These are phyloP conservation scores for Pouteria glomerata DNA, from an alignment of 148 eudicot species.

Conservation along the genomic window DNA sequence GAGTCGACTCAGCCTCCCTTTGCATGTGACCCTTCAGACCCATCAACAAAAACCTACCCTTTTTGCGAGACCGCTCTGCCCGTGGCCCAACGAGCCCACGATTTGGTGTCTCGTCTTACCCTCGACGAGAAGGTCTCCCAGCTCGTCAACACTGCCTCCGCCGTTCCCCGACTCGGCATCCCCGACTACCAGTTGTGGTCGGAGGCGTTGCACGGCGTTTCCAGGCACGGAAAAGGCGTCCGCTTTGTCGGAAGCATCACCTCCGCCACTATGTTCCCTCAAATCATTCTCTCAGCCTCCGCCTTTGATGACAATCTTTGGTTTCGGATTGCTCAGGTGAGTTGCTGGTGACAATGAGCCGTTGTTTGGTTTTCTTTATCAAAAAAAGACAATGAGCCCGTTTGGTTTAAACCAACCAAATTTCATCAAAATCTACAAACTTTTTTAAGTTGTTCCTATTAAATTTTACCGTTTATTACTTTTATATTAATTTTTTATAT, in stretches of 20 bases:
- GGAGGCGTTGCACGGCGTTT: conserved; percentile 71
- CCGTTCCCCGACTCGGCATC: conserved; percentile 60
- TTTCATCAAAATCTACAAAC: too few species aligned
- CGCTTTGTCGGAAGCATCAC: conserved; percentile 27
- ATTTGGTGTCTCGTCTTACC: conserved; percentile 45
- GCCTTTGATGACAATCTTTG: conserved; percentile 70
- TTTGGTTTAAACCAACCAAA: too few species aligned
- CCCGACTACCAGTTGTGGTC: conserved; percentile 87
- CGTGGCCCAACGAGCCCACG: conserved; percentile 33
- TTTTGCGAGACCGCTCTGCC: conserved; percentile 39
- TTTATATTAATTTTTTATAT: too few species aligned
- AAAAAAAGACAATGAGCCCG: too few species aligned
- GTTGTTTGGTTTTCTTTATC: too few species aligned
- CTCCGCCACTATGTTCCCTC: conserved; percentile 75
- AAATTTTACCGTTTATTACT: too few species aligned
- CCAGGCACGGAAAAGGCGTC: conserved; percentile 48
- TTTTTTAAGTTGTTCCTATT: too few species aligned
- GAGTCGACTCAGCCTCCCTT: conserved; percentile 29
- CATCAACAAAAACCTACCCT: conserved; percentile 26
- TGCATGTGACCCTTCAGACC: conserved; percentile 34
- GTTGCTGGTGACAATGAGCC: neutral
- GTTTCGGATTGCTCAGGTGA: conserved; percentile 84
- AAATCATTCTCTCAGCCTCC: conserved; percentile 72
- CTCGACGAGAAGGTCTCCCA: conserved; percentile 57
- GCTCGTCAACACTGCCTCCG: conserved; percentile 45